Percentiles rank a stretch among this genome's conserved stretches.
phyloP scores from a whole-genome alignment of 163 green algal genomes.

The Chlamydomonas reinhardtii region DNA sequence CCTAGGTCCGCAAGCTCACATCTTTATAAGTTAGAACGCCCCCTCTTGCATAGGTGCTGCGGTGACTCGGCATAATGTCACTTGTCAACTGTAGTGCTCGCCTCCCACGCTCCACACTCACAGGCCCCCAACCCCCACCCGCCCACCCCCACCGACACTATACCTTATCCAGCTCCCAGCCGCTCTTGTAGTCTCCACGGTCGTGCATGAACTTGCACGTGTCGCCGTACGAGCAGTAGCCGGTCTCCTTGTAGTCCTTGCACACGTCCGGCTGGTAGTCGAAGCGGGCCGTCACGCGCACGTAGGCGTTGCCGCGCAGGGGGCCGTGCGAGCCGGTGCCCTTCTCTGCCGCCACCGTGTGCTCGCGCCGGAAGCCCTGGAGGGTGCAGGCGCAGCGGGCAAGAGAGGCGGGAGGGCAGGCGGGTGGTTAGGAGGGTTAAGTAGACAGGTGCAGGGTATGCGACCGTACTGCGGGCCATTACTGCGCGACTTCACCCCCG shows the following conservation, averaged over 20 bases:
- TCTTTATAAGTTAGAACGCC: too few relatives aligned
- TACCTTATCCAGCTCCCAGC: slow-evolving; percentile 93
- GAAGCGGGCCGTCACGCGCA: slow-evolving; percentile 87
- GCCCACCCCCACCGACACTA: too few relatives aligned
- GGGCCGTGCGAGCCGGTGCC: slow-evolving; percentile 87
- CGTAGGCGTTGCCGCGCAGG: slow-evolving; percentile 87
- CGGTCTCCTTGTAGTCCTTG: slow-evolving; percentile 99
- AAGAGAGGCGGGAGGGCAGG: too few relatives aligned
- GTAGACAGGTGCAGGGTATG: too few relatives aligned
- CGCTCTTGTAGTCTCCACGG: slow-evolving; percentile 97
- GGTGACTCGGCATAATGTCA: too few relatives aligned
- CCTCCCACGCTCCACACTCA: neutral
- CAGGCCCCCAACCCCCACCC: too few relatives aligned
- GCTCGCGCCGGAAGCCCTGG: slow-evolving; percentile 55
- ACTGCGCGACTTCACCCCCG: too few relatives aligned
- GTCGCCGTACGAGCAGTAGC: slow-evolving; percentile 98
- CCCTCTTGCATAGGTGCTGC: too few relatives aligned
- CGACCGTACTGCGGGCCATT: too few relatives aligned
- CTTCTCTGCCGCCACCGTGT: slow-evolving; percentile 70
- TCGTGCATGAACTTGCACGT: slow-evolving; percentile 99
- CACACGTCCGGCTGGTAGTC: slow-evolving; percentile 91
- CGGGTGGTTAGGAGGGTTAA: too few relatives aligned
- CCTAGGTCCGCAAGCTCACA: too few relatives aligned
- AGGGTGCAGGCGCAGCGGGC: neutral
- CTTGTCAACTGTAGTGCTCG: too few relatives aligned